These are phyloP conservation scores for Castanea crenata DNA, from an alignment of 306 rosid species.

Conservation along the genomic window DNA sequence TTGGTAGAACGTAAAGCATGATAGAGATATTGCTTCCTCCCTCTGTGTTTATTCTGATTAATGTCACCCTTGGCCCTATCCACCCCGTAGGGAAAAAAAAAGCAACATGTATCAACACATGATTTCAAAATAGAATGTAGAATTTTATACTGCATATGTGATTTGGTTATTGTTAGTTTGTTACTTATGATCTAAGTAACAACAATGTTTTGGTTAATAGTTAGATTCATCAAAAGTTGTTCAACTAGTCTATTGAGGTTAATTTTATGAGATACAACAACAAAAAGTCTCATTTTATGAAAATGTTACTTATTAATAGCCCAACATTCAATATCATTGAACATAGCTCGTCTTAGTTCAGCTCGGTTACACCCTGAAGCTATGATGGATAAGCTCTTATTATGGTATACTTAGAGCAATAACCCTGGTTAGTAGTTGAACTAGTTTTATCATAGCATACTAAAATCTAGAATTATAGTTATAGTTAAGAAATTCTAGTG, in stretches of 20 bases:
- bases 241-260: neutral
- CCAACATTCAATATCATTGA: too few species aligned
- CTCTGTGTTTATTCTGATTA: slow-evolving; percentile 30
- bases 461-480: too few species aligned
- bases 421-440: neutral
- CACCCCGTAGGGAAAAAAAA: slow-evolving; percentile 51
- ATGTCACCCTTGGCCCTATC: slow-evolving; percentile 41
- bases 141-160: neutral
- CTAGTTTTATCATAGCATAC: too few species aligned
- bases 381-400: neutral
- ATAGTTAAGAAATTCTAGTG: too few species aligned
- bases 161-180: neutral
- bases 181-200: neutral
- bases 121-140: neutral
- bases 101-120: slow-evolving; percentile 9
- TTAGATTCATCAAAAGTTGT: slow-evolving; percentile 1
- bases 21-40: slow-evolving; percentile 43
- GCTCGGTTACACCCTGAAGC: neutral
- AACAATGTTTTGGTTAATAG: neutral
- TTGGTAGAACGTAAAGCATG: slow-evolving; percentile 31
- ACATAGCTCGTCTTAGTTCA: too few species aligned
- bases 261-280: slow-evolving; percentile 8
- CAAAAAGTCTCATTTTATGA: too few species aligned
- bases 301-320: too few species aligned
- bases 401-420: neutral